These are phyloP conservation scores for Plasmodium knowlesi DNA, from an alignment of 169 alveolate genomes.

Conservation along the genomic window DNA sequence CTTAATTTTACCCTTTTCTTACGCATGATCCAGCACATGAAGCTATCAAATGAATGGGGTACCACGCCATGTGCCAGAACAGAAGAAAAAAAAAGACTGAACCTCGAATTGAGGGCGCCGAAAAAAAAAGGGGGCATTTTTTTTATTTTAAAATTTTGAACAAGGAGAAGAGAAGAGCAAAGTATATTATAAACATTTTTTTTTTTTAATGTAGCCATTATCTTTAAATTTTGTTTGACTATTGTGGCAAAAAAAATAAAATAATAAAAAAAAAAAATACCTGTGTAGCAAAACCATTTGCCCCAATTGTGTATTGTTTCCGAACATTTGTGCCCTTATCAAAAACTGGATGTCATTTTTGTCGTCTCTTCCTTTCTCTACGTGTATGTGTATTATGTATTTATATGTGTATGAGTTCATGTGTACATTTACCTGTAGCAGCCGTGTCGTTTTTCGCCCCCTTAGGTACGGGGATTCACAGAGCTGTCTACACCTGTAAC, in stretches of 20 bases:
- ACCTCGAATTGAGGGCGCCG: background rate
- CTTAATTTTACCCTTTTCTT: background rate
- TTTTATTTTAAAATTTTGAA: background rate
- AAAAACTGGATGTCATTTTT: background rate
- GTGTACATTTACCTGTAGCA: background rate
- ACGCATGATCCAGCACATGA: background rate
- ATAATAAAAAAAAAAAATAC: background rate
- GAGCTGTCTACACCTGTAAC: background rate
- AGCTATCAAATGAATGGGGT: background rate
- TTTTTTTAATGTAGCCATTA: background rate
- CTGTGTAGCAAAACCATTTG: background rate
- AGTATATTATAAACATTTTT: background rate
- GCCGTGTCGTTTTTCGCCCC: background rate
- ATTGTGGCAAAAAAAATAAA: background rate
- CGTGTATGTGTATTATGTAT: background rate
- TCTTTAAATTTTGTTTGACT: background rate
- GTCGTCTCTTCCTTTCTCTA: background rate
- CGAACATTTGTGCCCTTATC: background rate
- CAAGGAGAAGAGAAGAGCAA: background rate
- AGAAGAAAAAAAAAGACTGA: background rate
- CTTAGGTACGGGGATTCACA: background rate
- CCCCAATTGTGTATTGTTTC: slow-evolving; percentile 5
- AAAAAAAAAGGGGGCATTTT: background rate
- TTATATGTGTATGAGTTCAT: background rate
- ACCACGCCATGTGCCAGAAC: background rate